phyloP scores from a whole-genome alignment of 805 yeast genomes.

The Sugiyamaella mastotermitis region DNA sequence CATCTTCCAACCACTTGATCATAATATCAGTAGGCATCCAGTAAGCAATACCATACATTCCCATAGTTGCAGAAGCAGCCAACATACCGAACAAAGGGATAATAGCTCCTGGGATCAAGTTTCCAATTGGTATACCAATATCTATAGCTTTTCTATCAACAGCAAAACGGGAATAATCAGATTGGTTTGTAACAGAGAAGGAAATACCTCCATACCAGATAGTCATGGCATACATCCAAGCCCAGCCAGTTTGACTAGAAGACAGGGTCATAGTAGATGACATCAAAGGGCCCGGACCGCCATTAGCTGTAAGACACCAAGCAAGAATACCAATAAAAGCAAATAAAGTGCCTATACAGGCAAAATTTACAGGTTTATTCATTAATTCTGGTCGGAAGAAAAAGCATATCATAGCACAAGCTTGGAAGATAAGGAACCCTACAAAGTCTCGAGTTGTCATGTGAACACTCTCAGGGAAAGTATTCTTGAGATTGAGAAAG shows the following conservation, averaged over 20 bases:
- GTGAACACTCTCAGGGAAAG: no score
- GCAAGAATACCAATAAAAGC: no score
- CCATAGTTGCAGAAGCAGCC: conserved; percentile 39
- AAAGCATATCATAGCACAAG: no score
- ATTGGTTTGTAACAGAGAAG: conserved; percentile 37
- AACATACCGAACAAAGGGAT: conserved; percentile 44
- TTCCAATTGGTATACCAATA: conserved; percentile 36
- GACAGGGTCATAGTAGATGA: no score
- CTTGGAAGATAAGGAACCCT: no score
- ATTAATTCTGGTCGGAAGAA: neutral
- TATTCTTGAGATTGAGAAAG: no score
- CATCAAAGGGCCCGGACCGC: no score
- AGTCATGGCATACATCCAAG: no score
- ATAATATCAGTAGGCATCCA: conserved; percentile 42
- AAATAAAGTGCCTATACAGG: no score
- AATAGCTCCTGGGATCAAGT: conserved; percentile 37
- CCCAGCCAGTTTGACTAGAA: no score
- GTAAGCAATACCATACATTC: conserved; percentile 34
- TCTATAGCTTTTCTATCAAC: conserved; percentile 33
- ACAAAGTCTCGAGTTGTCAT: no score
- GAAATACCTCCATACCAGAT: conserved; percentile 37
- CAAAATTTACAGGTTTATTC: neutral
- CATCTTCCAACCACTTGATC: conserved; percentile 34
- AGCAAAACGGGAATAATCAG: conserved; percentile 40
- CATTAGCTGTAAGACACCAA: no score